Base-by-base conservation (phyloP, 2,329 filamentous ascomycete species). In the Fusarium sp. region DNA sequence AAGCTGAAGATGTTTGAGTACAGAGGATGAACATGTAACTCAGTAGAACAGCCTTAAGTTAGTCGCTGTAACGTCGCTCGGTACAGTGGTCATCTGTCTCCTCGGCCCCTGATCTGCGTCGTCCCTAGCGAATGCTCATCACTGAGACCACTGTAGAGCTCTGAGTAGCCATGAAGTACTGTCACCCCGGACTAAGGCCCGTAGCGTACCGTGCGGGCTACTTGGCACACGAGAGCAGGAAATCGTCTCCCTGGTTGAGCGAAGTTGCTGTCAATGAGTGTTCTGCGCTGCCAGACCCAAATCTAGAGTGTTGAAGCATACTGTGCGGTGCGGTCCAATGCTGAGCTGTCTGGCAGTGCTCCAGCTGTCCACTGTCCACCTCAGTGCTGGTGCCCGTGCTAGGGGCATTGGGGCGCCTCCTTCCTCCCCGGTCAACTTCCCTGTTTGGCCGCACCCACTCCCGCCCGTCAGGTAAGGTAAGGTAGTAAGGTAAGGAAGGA, bases 371-470 rank as follows among this genome's bases (percentile, higher is more conserved):
- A 38, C 34, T 38, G 34, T 38, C 34, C 18, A 38, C 34, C 34
- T 38, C 34, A 55, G 34, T 44, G 49, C 56, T 53, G 30, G 32
- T 52, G 34, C 24, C 40, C 32, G 50, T 53, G 18, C 50, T 53
- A 42, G 50, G 50, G 56, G 47, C 49, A 42, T 44, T 68, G 64
- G 69, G 60, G 55, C 68, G 56, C 47, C 55, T 56, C 62, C 59
- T 61, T 62, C 52, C 52, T 62, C 65, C 70, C 73, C 66, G 66
- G 73, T 49, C 59, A 60, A 63, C 67, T 75, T 75, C 73, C 73
- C 63, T 75, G 73, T 75, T 75, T 75, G 73, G 73, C 70, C 60
- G 72, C 68, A 64, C 68, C 71, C 71, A 71, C 73, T 74, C 72
- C 69, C 73, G 62, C 70, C 71, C 63, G 67, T 68, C 68, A 73